Percentiles rank a stretch among this genome's conserved stretches.
These are phyloP conservation scores for Melanogaster broomeanus DNA, from an alignment of 768 basidiomycete species.

Conservation along the genomic window DNA sequence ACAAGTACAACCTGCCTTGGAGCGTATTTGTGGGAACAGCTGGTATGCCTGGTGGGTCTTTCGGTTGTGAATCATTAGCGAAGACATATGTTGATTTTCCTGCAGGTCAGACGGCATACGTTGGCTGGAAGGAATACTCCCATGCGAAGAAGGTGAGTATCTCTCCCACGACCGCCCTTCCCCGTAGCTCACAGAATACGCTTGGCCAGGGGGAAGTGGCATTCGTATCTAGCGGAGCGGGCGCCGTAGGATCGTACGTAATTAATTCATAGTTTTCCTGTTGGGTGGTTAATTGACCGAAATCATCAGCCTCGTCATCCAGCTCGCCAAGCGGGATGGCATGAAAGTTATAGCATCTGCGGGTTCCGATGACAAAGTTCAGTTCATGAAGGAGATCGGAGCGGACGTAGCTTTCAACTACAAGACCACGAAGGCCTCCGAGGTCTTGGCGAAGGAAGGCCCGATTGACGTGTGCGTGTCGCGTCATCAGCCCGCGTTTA, in stretches of 20 bases:
- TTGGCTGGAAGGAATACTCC: conserved; percentile 32
- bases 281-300: conserved; percentile 8
- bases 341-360: conserved; percentile 71
- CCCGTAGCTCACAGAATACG: neutral
- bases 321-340: conserved; percentile 51
- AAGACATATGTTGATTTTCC: neutral
- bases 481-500: neutral
- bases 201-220: conserved; percentile 42
- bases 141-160: conserved; percentile 40
- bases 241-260: conserved; percentile 59
- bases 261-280: no score
- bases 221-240: conserved; percentile 45
- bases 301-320: conserved; percentile 43
- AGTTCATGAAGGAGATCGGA: conserved; percentile 59
- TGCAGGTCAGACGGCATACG: conserved; percentile 27
- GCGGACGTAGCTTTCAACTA: conserved; percentile 76
- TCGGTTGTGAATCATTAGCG: conserved; percentile 9
- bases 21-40: conserved; percentile 20
- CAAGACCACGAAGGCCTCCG: conserved; percentile 55
- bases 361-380: conserved; percentile 72
- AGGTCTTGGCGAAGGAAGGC: conserved; percentile 57
- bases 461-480: conserved; percentile 52
- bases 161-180: neutral
- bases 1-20: conserved; percentile 29
- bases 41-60: conserved; percentile 21